These are phyloP conservation scores for Rubroboletus pulcherrimus DNA, from an alignment of 768 basidiomycete genomes.

Conservation along the genomic window DNA sequence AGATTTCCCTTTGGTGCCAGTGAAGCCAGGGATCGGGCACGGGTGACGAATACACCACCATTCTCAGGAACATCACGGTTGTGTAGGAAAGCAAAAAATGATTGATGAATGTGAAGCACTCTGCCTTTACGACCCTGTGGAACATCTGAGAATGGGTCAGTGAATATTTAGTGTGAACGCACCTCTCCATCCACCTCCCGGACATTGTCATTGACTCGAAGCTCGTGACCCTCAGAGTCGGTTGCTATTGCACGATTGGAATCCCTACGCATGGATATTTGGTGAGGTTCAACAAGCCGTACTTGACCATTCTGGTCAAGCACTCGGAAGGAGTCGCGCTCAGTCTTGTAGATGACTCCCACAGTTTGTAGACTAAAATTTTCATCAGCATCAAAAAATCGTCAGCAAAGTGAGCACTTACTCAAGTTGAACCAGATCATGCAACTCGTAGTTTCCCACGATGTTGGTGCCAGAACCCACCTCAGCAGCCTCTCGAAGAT, in stretches of 20 bases:
- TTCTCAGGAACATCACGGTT: constrained; percentile 90
- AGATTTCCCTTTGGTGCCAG: constrained; percentile 82
- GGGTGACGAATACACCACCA: constrained; percentile 91
- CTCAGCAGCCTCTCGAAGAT: constrained; percentile 95
- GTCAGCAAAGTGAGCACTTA: constrained; percentile 38
- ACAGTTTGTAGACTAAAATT: constrained; percentile 76
- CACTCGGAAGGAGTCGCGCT: constrained; percentile 92
- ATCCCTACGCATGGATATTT: constrained; percentile 88
- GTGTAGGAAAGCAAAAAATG: constrained; percentile 90
- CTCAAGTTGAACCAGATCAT: constrained; percentile 97
- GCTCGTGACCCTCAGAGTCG: constrained; percentile 83
- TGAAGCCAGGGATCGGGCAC: constrained; percentile 77
- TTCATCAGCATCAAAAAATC: constrained; percentile 9
- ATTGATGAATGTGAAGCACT: constrained; percentile 91
- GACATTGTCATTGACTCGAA: constrained; percentile 85
- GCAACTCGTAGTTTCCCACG: constrained; percentile 91
- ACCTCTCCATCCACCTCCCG: constrained; percentile 91
- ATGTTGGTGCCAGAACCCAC: constrained; percentile 89
- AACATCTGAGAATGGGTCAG: background rate
- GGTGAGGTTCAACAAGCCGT: constrained; percentile 86
- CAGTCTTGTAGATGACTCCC: constrained; percentile 96
- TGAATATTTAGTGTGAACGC: constrained; percentile 20
- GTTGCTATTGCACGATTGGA: constrained; percentile 81
- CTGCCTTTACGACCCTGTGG: constrained; percentile 76
- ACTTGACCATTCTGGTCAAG: constrained; percentile 92